These are phyloP conservation scores for Ophiostoma pallidulum DNA, from an alignment of 2,329 filamentous ascomycete genomes.

Conservation along the genomic window DNA sequence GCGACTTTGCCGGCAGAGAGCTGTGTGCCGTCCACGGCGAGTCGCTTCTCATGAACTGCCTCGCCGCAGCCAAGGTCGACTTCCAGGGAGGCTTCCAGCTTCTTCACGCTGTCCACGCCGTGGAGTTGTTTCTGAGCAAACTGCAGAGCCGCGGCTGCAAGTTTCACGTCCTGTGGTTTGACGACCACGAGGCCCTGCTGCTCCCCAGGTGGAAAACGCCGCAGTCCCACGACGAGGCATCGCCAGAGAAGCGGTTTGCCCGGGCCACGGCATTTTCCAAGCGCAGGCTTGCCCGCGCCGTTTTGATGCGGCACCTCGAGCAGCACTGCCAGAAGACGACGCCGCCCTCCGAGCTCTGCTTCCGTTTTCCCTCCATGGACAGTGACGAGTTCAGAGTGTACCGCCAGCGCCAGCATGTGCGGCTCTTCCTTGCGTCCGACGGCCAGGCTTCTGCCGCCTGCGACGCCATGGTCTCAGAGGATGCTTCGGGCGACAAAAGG, in stretches of 20 bases:
- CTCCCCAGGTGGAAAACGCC: neutral
- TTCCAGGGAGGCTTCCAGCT: conserved; percentile 59
- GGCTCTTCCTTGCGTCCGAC: conserved; percentile 63
- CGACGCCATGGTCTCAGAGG: neutral
- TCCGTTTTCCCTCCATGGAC: conserved; percentile 35
- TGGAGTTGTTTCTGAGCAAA: conserved; percentile 55
- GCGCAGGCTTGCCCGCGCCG: conserved; percentile 52
- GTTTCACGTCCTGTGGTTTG: conserved; percentile 64
- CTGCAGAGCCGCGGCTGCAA: conserved; percentile 56
- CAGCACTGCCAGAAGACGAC: neutral
- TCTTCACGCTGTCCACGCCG: conserved; percentile 58
- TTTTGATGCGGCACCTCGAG: conserved; percentile 55
- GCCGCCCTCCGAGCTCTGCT: conserved; percentile 15
- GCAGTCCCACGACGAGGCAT: neutral
- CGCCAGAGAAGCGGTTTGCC: conserved; percentile 29
- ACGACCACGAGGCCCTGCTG: conserved; percentile 38
- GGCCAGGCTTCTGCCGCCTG: conserved; percentile 28
- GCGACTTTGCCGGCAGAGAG: conserved; percentile 67
- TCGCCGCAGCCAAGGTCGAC: conserved; percentile 54
- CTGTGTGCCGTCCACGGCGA: conserved; percentile 66
- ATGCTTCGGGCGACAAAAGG: neutral
- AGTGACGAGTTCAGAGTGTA: conserved; percentile 46
- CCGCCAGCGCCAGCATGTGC: conserved; percentile 42
- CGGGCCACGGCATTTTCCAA: conserved; percentile 28
- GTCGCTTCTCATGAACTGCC: conserved; percentile 55